Conservation (phyloP, 1,284 basidiomycete genomes). For the Kwoniella shivajii region DNA sequence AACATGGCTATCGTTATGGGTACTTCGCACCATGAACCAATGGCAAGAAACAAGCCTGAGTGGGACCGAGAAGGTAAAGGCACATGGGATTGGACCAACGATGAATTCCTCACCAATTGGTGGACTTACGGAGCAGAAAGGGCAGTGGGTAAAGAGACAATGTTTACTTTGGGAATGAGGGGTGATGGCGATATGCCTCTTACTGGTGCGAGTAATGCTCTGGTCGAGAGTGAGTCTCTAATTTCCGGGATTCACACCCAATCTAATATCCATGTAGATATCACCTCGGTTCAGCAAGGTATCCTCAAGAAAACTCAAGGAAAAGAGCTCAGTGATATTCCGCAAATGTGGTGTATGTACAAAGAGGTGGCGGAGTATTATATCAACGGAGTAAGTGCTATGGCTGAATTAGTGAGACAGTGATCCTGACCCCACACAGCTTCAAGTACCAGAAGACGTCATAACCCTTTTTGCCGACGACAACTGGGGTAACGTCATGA, state of each 20-base stretch:
- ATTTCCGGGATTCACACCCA: not conserved
- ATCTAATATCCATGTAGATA: constrained; percentile 30
- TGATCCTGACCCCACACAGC: not conserved
- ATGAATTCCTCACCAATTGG: constrained; percentile 26
- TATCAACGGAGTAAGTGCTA: constrained; percentile 60
- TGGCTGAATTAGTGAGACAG: too few relatives aligned
- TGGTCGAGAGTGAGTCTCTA: constrained; percentile 31
- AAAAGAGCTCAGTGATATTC: constrained; percentile 22
- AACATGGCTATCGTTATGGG: constrained; percentile 70
- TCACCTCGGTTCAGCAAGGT: constrained; percentile 64
- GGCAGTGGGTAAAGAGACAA: constrained; percentile 34
- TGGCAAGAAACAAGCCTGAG: constrained; percentile 46
- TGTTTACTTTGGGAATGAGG: constrained; percentile 44
- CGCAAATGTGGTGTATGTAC: constrained; percentile 38
- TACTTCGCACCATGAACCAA: constrained; percentile 54
- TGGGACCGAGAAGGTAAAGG: constrained; percentile 27
- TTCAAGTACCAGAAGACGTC: constrained; percentile 48
- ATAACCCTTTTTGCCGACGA: constrained; percentile 44
- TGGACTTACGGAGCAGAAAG: constrained; percentile 43
- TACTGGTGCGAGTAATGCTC: constrained; percentile 31
- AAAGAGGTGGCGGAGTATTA: constrained; percentile 68
- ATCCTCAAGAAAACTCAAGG: constrained; percentile 64
- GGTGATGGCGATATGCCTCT: constrained; percentile 42
- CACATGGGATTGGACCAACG: constrained; percentile 33
- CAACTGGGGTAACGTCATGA: constrained; percentile 50